These are phyloP conservation scores for Cyberlindnera euphorbiiphila DNA, from an alignment of 805 yeast genomes.

Conservation along the genomic window DNA sequence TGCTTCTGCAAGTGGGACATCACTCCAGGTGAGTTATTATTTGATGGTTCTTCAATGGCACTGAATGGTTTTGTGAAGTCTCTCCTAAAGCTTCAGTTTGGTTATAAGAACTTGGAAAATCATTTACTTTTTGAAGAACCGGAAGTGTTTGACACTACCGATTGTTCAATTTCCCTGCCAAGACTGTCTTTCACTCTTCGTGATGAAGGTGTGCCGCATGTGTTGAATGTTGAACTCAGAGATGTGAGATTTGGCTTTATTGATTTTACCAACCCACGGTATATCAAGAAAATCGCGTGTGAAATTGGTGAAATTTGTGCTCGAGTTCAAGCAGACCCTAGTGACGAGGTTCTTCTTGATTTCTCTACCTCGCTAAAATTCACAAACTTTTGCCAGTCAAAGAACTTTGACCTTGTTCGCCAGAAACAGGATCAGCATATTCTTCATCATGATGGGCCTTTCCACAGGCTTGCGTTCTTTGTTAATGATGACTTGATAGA, in stretches of 20 bases:
- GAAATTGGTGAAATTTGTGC: slow-evolving; percentile 45
- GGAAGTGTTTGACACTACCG: slow-evolving; percentile 63
- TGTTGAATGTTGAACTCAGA: slow-evolving; percentile 24
- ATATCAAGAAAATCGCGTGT: slow-evolving; percentile 50
- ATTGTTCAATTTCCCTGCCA: slow-evolving; percentile 54
- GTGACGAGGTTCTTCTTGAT: slow-evolving; percentile 32
- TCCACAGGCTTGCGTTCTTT: slow-evolving; percentile 73
- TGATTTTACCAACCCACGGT: slow-evolving; percentile 68
- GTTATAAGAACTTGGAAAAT: slow-evolving; percentile 75
- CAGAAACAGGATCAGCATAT: slow-evolving; percentile 62
- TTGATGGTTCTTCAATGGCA: slow-evolving; percentile 48
- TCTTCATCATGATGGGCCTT: slow-evolving; percentile 73
- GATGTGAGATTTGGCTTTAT: slow-evolving; percentile 42
- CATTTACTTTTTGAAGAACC: slow-evolving; percentile 55
- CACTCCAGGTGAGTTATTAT: slow-evolving; percentile 51
- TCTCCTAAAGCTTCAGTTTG: slow-evolving; percentile 48
- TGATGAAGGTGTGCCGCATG: slow-evolving; percentile 29
- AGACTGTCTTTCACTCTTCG: slow-evolving; percentile 39
- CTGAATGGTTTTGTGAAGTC: slow-evolving; percentile 41
- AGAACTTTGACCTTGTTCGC: slow-evolving; percentile 42
- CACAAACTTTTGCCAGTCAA: slow-evolving; percentile 56
- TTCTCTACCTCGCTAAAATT: slow-evolving; percentile 55
- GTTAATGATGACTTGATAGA: slow-evolving; percentile 49
- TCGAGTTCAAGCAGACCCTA: slow-evolving; percentile 26
- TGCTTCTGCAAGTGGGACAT: slow-evolving; percentile 91